Conservation (phyloP, 1,139 yeast genomes). For the Yamadazyma sp. region DNA sequence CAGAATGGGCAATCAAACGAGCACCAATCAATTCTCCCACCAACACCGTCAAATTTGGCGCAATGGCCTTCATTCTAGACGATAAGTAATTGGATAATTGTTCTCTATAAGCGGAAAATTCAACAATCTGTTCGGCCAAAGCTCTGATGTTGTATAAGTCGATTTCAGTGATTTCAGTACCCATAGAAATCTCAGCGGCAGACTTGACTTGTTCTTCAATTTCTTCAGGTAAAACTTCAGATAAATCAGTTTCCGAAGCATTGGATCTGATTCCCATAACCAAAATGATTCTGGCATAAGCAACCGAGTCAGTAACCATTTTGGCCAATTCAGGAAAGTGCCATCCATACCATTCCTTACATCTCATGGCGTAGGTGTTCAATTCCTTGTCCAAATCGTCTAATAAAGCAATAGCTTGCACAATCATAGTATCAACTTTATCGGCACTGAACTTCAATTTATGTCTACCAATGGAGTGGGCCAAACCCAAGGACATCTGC, state of each 20-base stretch:
- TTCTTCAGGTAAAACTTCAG: conserved; percentile 91
- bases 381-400: conserved; percentile 97
- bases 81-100: conserved; percentile 84
- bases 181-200: conserved; percentile 97
- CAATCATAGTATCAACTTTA: conserved; percentile 97
- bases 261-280: conserved; percentile 94
- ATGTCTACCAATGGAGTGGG: conserved; percentile 97
- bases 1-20: conserved; percentile 95
- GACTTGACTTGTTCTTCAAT: conserved; percentile 76
- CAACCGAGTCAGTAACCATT: conserved; percentile 91
- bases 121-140: conserved; percentile 93
- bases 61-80: conserved; percentile 96
- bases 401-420: conserved; percentile 94
- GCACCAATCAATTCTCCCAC: conserved; percentile 99
- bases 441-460: conserved; percentile 97
- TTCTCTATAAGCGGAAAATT: conserved; percentile 88
- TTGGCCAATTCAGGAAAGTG: conserved; percentile 99
- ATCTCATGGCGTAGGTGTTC: conserved; percentile 97
- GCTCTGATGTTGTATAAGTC: conserved; percentile 89
- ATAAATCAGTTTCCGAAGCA: conserved; percentile 86
- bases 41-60: conserved; percentile 94
- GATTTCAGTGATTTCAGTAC: conserved; percentile 93
- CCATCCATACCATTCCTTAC: conserved; percentile 99
- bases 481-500: conserved; percentile 95
- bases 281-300: conserved; percentile 88